These are phyloP conservation scores for Chlamydomonas applanata DNA, from an alignment of 139 green algal genomes.

Conservation along the genomic window DNA sequence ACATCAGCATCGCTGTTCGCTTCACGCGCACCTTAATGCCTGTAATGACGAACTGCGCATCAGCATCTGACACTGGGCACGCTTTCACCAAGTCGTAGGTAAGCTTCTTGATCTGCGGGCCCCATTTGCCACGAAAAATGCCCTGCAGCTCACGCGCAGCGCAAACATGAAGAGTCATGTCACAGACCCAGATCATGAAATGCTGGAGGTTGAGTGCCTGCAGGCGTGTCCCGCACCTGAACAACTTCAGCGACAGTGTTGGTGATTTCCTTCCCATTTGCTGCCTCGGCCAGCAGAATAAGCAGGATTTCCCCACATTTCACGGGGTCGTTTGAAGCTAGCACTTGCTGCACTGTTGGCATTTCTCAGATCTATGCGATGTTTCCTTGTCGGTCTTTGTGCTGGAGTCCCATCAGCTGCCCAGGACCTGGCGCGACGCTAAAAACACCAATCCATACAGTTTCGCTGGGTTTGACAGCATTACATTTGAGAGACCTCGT, in stretches of 20 bases:
- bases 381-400: too few relatives aligned
- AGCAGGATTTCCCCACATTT: not conserved
- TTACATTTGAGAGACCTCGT: too few relatives aligned
- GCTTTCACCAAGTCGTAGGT: conserved; percentile 13
- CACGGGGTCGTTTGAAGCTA: not conserved
- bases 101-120: not conserved
- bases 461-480: too few relatives aligned
- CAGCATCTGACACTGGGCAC: not conserved
- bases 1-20: not conserved
- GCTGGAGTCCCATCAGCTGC: too few relatives aligned
- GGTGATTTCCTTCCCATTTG: not conserved
- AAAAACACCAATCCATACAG: too few relatives aligned
- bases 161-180: not conserved
- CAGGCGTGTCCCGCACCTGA: not conserved
- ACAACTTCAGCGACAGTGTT: not conserved
- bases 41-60: conserved; percentile 5
- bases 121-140: conserved; percentile 4
- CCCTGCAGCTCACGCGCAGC: not conserved
- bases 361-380: too few relatives aligned
- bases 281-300: not conserved
- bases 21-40: conserved; percentile 7
- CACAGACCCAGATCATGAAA: not conserved
- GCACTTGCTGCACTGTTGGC: not conserved
- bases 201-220: not conserved
- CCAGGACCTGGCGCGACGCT: too few relatives aligned